phyloP scores from a whole-genome alignment of 176 grass and related monocot species.

The Urochloa ruziziensis region DNA sequence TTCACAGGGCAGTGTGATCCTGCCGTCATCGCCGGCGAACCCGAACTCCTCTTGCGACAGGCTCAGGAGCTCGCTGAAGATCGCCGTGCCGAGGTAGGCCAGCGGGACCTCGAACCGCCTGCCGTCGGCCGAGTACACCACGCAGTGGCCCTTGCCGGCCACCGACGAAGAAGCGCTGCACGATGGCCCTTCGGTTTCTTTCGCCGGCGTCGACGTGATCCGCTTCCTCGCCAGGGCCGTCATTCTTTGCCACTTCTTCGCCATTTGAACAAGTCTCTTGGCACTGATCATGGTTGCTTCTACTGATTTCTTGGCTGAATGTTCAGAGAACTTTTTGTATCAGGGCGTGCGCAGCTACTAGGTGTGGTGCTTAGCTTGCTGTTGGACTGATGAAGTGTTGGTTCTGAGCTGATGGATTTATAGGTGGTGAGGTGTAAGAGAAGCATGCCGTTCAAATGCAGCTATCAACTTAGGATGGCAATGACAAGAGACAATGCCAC shows the following conservation, averaged over 20 bases:
- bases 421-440: background rate
- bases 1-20: background rate
- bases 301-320: background rate
- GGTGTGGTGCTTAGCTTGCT: background rate
- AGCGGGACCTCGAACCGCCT: slow-evolving; percentile 56
- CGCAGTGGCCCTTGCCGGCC: slow-evolving; percentile 35
- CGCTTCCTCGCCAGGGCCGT: background rate
- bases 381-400: background rate
- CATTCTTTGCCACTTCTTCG: slow-evolving; percentile 5
- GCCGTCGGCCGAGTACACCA: slow-evolving; percentile 40
- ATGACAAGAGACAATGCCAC: slow-evolving; percentile 24
- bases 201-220: background rate
- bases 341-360: background rate
- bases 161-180: background rate
- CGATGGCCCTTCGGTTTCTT: background rate
- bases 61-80: slow-evolving; percentile 31
- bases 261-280: background rate
- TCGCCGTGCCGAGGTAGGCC: slow-evolving; percentile 22
- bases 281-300: background rate
- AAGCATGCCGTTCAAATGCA: background rate
- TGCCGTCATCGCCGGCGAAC: background rate
- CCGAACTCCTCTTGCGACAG: slow-evolving; percentile 39
- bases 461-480: slow-evolving; percentile 1
- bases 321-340: background rate
- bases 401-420: slow-evolving; percentile 8